phyloP scores from a whole-genome alignment of 106 monocot species.

The Allium cepa region DNA sequence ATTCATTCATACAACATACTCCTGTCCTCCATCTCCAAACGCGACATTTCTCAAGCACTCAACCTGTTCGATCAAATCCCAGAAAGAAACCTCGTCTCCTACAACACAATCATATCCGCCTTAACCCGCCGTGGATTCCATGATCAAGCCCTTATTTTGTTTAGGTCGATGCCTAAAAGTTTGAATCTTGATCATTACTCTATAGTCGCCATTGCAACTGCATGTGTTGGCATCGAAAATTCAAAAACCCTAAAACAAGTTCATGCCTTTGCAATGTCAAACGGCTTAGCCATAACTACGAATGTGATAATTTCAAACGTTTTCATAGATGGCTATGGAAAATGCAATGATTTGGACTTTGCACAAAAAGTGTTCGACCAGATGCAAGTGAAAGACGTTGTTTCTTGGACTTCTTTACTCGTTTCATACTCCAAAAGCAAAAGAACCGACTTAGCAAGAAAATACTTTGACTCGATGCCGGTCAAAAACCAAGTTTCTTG shows the following conservation, averaged over 20 bases:
- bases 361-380: slow-evolving; percentile 30
- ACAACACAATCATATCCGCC: slow-evolving; percentile 26
- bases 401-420: slow-evolving; percentile 58
- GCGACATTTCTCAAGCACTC: background rate
- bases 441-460: slow-evolving; percentile 22
- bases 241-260: background rate
- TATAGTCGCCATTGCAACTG: slow-evolving; percentile 49
- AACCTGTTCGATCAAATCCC: background rate
- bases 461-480: slow-evolving; percentile 36
- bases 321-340: slow-evolving; percentile 55
- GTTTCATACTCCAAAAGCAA: slow-evolving; percentile 16
- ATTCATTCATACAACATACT: background rate
- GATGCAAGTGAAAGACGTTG: slow-evolving; percentile 30
- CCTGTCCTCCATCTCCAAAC: background rate
- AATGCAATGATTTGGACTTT: slow-evolving; percentile 33
- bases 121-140: slow-evolving; percentile 1
- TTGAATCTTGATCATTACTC: slow-evolving; percentile 39
- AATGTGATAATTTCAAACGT: slow-evolving; percentile 37
- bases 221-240: slow-evolving; percentile 26
- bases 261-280: background rate
- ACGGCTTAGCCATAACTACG: background rate
- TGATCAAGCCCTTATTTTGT: slow-evolving; percentile 42
- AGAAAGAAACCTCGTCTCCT: background rate
- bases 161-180: slow-evolving; percentile 27
- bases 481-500: slow-evolving; percentile 40